Percentiles rank a stretch among this genome's conserved stretches.
Evolutionary conservation across 805 yeast genomes (phyloP).

Genomic region (Candida ascalaphidarum): DNA sequence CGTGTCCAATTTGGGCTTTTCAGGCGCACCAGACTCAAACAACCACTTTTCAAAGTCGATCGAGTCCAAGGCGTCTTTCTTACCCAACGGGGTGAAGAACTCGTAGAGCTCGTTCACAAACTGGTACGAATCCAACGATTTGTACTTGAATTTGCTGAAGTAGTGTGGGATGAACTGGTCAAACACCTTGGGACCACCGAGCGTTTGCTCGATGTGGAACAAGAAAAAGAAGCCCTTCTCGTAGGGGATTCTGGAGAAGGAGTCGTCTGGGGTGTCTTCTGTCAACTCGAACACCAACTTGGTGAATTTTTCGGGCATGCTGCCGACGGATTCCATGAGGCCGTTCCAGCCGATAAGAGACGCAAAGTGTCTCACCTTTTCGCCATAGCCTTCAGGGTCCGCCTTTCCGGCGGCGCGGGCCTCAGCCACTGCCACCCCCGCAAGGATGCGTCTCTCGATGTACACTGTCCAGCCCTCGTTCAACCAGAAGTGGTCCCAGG

Average conservation of each 20-base stretch:
- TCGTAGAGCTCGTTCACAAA: constrained; percentile 18
- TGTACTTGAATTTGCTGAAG: constrained; percentile 18
- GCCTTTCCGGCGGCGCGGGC: constrained; percentile 7
- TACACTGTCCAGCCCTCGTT: constrained; percentile 32
- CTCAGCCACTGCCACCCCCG: constrained; percentile 15
- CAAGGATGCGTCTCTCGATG: constrained; percentile 24
- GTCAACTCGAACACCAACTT: constrained; percentile 12
- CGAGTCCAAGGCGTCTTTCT: constrained; percentile 11
- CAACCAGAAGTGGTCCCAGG: constrained; percentile 31
- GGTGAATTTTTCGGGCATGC: constrained; percentile 13
- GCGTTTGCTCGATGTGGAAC: constrained; percentile 14
- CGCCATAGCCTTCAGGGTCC: constrained; percentile 17
- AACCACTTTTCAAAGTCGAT: constrained; percentile 23
- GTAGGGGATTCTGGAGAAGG: constrained; percentile 25
- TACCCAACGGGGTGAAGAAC: constrained; percentile 13
- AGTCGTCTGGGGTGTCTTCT: constrained; percentile 16
- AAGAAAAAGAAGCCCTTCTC: constrained; percentile 28
- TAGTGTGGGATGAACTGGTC: constrained; percentile 21
- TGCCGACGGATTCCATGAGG: constrained; percentile 14
- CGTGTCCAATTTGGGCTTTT: constrained; percentile 15
- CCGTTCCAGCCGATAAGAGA: constrained; percentile 25
- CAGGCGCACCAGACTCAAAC: constrained; percentile 18
- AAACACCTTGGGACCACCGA: constrained; percentile 16
- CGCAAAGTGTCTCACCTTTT: constrained; percentile 20
- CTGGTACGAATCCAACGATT: constrained; percentile 17